Evolutionary conservation across 208 protist genomes (phyloP), one percentile per base, ranked within the genome.

Genomic region (Vickermania ingenoplastis): DNA sequence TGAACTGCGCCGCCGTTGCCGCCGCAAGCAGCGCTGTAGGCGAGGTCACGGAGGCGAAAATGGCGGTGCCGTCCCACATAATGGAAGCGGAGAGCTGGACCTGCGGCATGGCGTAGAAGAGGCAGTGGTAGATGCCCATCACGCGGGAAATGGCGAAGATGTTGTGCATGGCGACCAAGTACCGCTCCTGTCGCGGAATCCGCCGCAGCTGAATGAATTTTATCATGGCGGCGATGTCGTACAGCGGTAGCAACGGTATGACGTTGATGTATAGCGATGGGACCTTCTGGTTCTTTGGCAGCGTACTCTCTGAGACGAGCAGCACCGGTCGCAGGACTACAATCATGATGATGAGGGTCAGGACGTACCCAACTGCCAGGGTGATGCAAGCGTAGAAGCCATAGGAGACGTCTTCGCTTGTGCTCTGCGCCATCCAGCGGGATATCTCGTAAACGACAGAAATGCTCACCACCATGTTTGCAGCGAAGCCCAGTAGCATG

Each of bases 91-190:
- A 7, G 17, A 45, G 17, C 69, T 89, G 81, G 28, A 63, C 70
- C 69, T 92, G 85, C 3, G 85, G 81, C 56, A 85, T 74, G 45
- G 72, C 76, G 21, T 85, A 77, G 54, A 63, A 71, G n/a, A 83
- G 31, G 31, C 68, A 51, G 66, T 77, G 81, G 65, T 72, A 83
- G 1, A 86, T 36, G 30, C 62, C 55, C 17, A 79, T 80, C 24
- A 87, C 53, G 24, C 72, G 69, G 41, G 78, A 79, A 52, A 64
- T 71, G 41, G 65, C 75, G 4, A 87, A 54, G 41, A 79, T 79
- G 63, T 92, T 87, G 65, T 92, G 85, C 36, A 45, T 45, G 17
- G 65, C 63, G 23, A 75, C 29, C 14, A 81, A 67, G 25, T 86
- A 58, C 28, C 67, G 61, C 27, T 65, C 53, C 29, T 49, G 51